A percentile compares a stretch with the other conserved stretches of the same genome.
Conservation (phyloP, 108 stramenopile species). For the Halocafeteria seosinensis region DNA sequence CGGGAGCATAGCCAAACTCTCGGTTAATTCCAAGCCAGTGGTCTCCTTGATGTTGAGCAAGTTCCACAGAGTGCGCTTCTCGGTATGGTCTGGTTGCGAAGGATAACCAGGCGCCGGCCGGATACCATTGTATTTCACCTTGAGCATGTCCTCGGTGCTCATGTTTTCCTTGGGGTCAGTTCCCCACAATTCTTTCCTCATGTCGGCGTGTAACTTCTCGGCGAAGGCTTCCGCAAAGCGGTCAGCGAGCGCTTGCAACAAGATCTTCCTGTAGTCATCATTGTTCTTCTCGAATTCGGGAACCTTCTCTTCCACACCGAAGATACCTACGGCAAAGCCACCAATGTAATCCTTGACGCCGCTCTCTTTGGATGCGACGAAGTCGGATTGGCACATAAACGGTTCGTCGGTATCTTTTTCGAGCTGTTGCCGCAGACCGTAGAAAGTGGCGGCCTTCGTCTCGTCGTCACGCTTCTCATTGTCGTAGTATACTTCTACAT, state of each 20-base stretch:
- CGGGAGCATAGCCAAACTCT: constrained; percentile 90
- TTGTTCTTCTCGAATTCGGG: constrained; percentile 41
- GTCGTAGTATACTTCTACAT: constrained; percentile 65
- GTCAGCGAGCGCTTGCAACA: constrained; percentile 92
- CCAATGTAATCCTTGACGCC: constrained; percentile 47
- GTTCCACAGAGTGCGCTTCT: constrained; percentile 93
- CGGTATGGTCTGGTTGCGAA: constrained; percentile 97
- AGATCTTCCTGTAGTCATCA: constrained; percentile 96
- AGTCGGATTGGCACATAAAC: constrained; percentile 83
- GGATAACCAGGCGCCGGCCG: constrained; percentile 98
- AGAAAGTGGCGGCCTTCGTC: constrained; percentile 50
- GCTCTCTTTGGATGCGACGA: constrained; percentile 66
- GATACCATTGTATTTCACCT: constrained; percentile 97
- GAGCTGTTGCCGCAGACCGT: constrained; percentile 95
- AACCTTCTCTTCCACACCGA: neutral
- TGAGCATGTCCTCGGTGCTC: constrained; percentile 71
- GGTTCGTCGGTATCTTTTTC: constrained; percentile 91
- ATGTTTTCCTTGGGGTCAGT: constrained; percentile 54
- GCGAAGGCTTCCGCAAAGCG: constrained; percentile 99
- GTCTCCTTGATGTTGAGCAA: constrained; percentile 69
- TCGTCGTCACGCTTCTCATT: constrained; percentile 36
- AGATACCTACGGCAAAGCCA: constrained; percentile 7
- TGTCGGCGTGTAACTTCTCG: constrained; percentile 86
- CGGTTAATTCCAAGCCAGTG: constrained; percentile 73
- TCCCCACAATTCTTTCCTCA: constrained; percentile 87